Conservation (phyloP, 2,329 filamentous ascomycete species). For the Pleoardoris graminearum region DNA sequence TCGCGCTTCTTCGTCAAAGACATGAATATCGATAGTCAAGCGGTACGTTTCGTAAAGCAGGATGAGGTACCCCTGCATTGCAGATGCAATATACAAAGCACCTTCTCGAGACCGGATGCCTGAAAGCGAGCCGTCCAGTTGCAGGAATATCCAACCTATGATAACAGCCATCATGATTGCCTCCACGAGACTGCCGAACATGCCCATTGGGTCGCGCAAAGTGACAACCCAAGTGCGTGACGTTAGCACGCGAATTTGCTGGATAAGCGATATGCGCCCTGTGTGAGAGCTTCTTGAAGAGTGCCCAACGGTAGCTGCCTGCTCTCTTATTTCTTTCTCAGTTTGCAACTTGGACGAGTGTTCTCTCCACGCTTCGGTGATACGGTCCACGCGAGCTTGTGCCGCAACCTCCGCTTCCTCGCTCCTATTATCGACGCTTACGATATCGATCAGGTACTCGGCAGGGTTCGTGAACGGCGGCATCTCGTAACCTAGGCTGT, state of each 20-base stretch:
- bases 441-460: slow-evolving; percentile 74
- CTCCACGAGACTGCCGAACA: slow-evolving; percentile 70
- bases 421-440: slow-evolving; percentile 72
- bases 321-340: slow-evolving; percentile 18
- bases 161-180: slow-evolving; percentile 72
- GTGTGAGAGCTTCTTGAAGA: slow-evolving; percentile 21
- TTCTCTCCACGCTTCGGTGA: slow-evolving; percentile 64
- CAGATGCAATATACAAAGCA: slow-evolving; percentile 71
- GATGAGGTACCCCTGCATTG: slow-evolving; percentile 75
- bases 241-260: slow-evolving; percentile 69
- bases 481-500: slow-evolving; percentile 60
- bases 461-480: slow-evolving; percentile 77
- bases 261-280: slow-evolving; percentile 60
- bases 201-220: slow-evolving; percentile 75
- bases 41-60: slow-evolving; percentile 77
- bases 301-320: slow-evolving; percentile 3
- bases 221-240: slow-evolving; percentile 71
- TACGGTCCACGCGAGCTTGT: slow-evolving; percentile 60
- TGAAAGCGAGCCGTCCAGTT: slow-evolving; percentile 65
- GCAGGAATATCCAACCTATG: slow-evolving; percentile 72
- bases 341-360: slow-evolving; percentile 18
- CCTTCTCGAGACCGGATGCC: slow-evolving; percentile 76
- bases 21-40: slow-evolving; percentile 71
- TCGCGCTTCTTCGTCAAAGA: slow-evolving; percentile 75
- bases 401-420: slow-evolving; percentile 66